Conservation (phyloP, 176 grass and related monocot species). For the Musa beccarii region DNA sequence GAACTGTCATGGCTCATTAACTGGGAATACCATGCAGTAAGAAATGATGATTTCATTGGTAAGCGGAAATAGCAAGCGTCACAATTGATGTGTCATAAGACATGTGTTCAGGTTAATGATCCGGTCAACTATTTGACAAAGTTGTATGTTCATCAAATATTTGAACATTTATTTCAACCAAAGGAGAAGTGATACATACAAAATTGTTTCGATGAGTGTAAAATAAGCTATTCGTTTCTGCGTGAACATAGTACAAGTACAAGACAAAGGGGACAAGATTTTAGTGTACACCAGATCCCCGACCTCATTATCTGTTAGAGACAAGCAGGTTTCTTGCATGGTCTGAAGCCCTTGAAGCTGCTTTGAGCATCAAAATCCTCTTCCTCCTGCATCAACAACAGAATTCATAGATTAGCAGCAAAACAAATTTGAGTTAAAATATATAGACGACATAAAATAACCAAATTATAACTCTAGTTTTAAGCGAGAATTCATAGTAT, state of each 20-base stretch:
- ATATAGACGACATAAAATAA: background rate
- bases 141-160: too few species aligned
- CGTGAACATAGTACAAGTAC: background rate
- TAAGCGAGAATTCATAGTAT: background rate
- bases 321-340: conserved; percentile 49
- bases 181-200: background rate
- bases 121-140: too few species aligned
- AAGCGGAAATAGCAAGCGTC: too few species aligned
- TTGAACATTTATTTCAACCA: background rate
- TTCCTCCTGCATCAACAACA: conserved; percentile 30
- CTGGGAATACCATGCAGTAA: too few species aligned
- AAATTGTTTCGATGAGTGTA: background rate
- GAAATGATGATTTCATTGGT: too few species aligned
- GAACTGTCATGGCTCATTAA: too few species aligned
- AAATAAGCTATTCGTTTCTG: background rate
- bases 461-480: background rate
- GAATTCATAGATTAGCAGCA: conserved; percentile 4
- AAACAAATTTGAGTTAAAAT: background rate
- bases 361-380: conserved; percentile 46
- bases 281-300: background rate
- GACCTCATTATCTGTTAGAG: background rate
- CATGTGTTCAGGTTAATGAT: too few species aligned
- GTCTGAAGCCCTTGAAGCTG: conserved; percentile 34
- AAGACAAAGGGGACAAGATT: background rate
- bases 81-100: too few species aligned